Base-by-base conservation (phyloP, 2,329 filamentous ascomycete species). In the Arthrobotrys megalospora region DNA sequence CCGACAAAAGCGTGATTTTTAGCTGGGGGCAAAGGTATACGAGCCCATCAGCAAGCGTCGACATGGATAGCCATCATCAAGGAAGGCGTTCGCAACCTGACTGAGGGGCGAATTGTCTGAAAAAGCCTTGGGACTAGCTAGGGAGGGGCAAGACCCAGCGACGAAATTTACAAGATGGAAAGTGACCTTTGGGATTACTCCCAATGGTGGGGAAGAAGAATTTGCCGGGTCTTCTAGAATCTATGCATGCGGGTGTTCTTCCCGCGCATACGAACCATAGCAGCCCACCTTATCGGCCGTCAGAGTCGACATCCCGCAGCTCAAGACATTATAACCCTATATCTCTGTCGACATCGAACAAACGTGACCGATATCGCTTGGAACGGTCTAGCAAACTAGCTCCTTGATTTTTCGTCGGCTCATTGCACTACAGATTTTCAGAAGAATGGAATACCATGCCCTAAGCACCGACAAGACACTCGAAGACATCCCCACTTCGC, bases 1-100 rank as follows among this genome's bases (percentile, higher is more conserved):
- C 73, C 73, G 73, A 77, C 65, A 71, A 60, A 70, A 77, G 66
- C 66, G 52, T 77, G 66, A 71, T 71, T 77, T 77, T 69, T 34
- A 50, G 16, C 70, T 50, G 43, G 58, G 52, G 70, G 52, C 70
- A 75, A 68, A 75, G 52, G 48, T 62, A 62, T 75, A 75, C 70
- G 70, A 75, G 63, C 21, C 52, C 63, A 66, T 62, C 38, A 66
- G 62, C 50, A 34, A 58, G 3, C 53, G 58, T 28, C 60, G 72
- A 77, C 72, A 77, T 77, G 72, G 72, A 65, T 67, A 50, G 32
- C 50, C 65, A 52, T 70, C 65, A 24, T 69, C 19, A 16, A 62
- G 11, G 24, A 21, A 34, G 12, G 32, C 12, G 21, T 50, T 34
- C 41, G 12, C 16, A 19, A 47, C 52, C 50, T 67, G 50, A 66